Conservation (phyloP, 371 early-diverging fungal genomes). For the Nosema muscidifuracis region DNA sequence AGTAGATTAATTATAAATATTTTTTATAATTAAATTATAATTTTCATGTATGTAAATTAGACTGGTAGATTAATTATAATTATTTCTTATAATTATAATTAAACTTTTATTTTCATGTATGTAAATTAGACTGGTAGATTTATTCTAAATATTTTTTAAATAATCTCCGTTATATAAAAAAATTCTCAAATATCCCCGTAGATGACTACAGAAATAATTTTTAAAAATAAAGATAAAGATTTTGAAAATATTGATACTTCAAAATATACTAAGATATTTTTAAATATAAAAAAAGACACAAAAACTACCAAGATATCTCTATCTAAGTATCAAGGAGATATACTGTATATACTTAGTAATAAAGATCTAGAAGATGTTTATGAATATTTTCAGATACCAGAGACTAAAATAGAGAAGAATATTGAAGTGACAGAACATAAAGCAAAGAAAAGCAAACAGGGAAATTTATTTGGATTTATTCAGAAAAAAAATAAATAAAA, state of each 20-base stretch:
- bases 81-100: too few relatives aligned
- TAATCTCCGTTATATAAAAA: too few relatives aligned
- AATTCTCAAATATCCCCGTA: too few relatives aligned
- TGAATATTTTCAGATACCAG: slow-evolving; percentile 5
- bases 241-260: not conserved
- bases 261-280: slow-evolving; percentile 14
- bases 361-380: not conserved
- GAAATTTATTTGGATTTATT: slow-evolving; percentile 2
- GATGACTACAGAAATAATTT: not conserved
- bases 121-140: too few relatives aligned
- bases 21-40: too few relatives aligned
- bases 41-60: too few relatives aligned
- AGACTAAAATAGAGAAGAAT: not conserved
- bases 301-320: slow-evolving; percentile 12
- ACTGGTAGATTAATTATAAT: too few relatives aligned
- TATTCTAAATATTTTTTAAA: too few relatives aligned
- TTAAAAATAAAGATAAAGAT: not conserved
- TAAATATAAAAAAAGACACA: not conserved
- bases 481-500: slow-evolving; percentile 21
- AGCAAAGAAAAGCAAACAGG: not conserved
- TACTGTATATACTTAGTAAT: slow-evolving; percentile 21
- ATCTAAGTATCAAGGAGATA: slow-evolving; percentile 11
- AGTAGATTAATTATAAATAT: too few relatives aligned
- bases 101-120: too few relatives aligned
- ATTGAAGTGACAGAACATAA: not conserved